Base-by-base conservation (phyloP, 129 eudicot species). In the Pittosporum tobira region DNA sequence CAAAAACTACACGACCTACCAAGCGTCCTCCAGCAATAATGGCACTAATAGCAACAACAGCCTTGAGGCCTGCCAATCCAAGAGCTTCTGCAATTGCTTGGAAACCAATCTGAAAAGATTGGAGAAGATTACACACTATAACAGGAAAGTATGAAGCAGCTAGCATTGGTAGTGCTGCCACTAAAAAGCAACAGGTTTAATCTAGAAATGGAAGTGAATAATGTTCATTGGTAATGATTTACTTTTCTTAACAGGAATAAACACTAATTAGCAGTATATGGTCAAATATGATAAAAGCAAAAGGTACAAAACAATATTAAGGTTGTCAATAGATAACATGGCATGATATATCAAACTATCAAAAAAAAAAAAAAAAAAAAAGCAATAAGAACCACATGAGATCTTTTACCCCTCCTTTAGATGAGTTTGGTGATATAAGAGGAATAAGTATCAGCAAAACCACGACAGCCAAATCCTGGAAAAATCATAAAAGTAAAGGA, bases 21-120 rank as follows among this genome's bases (percentile, higher is more conserved):
- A 93, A 73, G 67, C 99, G 96, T 59, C 99, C 99, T 51, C 99
- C 99, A 64, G 96, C 99, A 56, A 93, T 79, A 36, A 93, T 93
- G 71, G 96, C 99, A 64, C 96, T 69, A 70, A 93, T 93, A 71
- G 99, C 99, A 87, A 87, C 94, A 81, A 81, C 51, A 47, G 99
- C 99, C 89, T 91, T 87, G 24, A 91, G 83, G 71, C 96, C 94
- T 72, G 99, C 91, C 79, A 91, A 50, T 49, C 96, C 99, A 69
- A 91, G 91, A 76, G 99, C 99, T 84, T 91, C 99, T 37, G 99
- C 99, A 76, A 91, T 91, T 50, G 96, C 99, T 64, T 74, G 91
- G 65, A 93, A 81, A 51, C 99, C 99, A 55, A 93, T 73, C 99
- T 93, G 94, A 57, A 69, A 72, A 49, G 9, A 40, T 38, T 25